A percentile compares a stretch with the other conserved stretches of the same genome.
Evolutionary conservation across 371 early-diverging fungal genomes (phyloP).

Genomic region (Mycotypha africana): DNA sequence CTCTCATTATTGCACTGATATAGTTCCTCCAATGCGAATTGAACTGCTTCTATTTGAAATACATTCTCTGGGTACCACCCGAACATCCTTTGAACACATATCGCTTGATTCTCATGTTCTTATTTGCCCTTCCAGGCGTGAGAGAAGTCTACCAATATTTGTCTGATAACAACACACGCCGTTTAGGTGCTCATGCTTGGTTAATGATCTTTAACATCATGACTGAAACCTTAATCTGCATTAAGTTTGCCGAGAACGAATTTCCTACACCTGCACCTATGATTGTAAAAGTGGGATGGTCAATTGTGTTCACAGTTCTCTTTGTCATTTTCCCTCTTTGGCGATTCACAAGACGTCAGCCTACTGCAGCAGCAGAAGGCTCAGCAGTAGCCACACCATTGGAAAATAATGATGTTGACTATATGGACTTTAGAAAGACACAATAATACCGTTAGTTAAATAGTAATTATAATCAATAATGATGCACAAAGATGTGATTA

Average conservation of each 20-base stretch:
- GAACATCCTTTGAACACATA: constrained; percentile 78
- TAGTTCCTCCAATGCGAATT: constrained; percentile 78
- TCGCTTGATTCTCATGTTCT: constrained; percentile 75
- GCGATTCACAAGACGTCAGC: too few relatives aligned
- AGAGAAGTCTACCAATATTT: constrained; percentile 91
- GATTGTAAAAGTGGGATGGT: constrained; percentile 78
- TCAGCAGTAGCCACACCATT: too few relatives aligned
- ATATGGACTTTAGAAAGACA: too few relatives aligned
- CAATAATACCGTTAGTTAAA: too few relatives aligned
- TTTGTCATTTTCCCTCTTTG: constrained; percentile 69
- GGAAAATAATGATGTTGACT: too few relatives aligned
- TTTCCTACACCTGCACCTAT: constrained; percentile 78
- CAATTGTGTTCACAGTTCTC: constrained; percentile 39
- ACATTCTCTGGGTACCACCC: constrained; percentile 91
- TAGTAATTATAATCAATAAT: too few relatives aligned
- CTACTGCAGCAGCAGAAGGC: too few relatives aligned
- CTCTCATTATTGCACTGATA: too few relatives aligned
- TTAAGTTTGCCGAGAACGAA: constrained; percentile 87
- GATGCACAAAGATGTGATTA: too few relatives aligned
- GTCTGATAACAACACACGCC: constrained; percentile 66
- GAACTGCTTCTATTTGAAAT: constrained; percentile 93
- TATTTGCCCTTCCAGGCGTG: constrained; percentile 81
- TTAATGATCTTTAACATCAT: constrained; percentile 78
- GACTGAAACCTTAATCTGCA: constrained; percentile 83
- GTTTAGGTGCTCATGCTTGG: constrained; percentile 91